Percentiles rank a stretch among this genome's conserved stretches.
These are phyloP conservation scores for Oryza officinalis DNA, from an alignment of 176 grass and related monocot genomes.

Conservation along the genomic window DNA sequence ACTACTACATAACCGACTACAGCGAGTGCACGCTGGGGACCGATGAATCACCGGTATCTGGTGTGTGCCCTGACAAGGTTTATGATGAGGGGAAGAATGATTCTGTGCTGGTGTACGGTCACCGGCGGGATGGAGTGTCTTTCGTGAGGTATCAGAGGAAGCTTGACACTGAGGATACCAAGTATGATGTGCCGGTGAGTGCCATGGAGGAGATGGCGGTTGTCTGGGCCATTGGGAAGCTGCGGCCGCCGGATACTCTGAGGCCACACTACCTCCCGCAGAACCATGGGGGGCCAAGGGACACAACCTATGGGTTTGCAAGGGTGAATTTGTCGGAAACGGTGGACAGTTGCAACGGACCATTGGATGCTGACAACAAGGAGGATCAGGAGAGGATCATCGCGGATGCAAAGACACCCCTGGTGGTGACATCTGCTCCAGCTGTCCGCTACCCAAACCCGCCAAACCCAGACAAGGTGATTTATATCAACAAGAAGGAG, in stretches of 20 bases:
- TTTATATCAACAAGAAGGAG: constrained; percentile 98
- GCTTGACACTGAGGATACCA: constrained; percentile 58
- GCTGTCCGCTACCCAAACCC: constrained; percentile 92
- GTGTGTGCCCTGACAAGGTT: constrained; percentile 84
- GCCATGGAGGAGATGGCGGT: constrained; percentile 62
- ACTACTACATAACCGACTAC: constrained; percentile 89
- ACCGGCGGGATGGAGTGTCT: constrained; percentile 79
- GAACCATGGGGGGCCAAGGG: constrained; percentile 59
- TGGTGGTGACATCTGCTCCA: constrained; percentile 73
- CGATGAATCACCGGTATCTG: constrained; percentile 53
- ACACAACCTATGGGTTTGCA: constrained; percentile 57
- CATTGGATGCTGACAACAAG: constrained; percentile 85
- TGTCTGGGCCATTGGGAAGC: constrained; percentile 79
- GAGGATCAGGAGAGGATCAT: constrained; percentile 91
- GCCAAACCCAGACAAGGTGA: constrained; percentile 80
- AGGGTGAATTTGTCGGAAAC: constrained; percentile 66
- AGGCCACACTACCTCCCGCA: constrained; percentile 85
- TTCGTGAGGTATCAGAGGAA: constrained; percentile 75
- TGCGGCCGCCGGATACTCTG: constrained; percentile 79
- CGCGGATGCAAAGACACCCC: constrained; percentile 64
- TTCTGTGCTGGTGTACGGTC: constrained; percentile 70
- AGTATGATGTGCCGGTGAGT: constrained; percentile 75
- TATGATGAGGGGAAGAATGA: constrained; percentile 69
- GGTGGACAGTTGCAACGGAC: constrained; percentile 65
- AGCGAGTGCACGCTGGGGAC: constrained; percentile 70